Evolutionary conservation across 2,329 filamentous ascomycete genomes (phyloP).

Genomic region (Ustulina deusta): DNA sequence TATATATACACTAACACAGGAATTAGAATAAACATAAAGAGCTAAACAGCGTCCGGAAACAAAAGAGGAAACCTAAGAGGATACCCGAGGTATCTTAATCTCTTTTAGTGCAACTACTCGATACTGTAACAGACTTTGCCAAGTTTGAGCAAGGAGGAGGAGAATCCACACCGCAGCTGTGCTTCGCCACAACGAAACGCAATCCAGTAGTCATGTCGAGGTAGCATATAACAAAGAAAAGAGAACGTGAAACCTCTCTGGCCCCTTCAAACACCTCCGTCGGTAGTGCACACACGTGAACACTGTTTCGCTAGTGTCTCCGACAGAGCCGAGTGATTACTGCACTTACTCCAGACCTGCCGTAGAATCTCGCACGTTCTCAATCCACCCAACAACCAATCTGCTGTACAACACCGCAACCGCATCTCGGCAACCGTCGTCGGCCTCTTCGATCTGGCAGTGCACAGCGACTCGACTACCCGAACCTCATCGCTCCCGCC

Average conservation of each 20-base stretch:
- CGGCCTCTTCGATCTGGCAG: background rate
- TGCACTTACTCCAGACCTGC: background rate
- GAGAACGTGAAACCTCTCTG: slow-evolving; percentile 17
- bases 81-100: background rate
- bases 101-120: background rate
- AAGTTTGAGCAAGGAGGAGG: slow-evolving; percentile 6
- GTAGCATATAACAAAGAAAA: too few relatives aligned
- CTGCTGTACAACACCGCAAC: background rate
- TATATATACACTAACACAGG: too few relatives aligned
- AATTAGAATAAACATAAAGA: too few relatives aligned
- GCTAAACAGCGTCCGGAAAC: background rate
- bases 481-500: background rate
- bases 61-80: background rate
- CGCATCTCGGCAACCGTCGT: background rate
- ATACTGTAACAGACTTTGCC: background rate
- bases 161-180: slow-evolving; percentile 9
- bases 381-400: background rate
- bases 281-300: slow-evolving; percentile 10
- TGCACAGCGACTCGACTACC: background rate
- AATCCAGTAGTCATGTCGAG: background rate
- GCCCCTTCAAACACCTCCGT: slow-evolving; percentile 21
- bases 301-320: slow-evolving; percentile 26
- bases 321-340: slow-evolving; percentile 11
- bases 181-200: slow-evolving; percentile 25
- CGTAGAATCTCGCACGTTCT: background rate